Conservation (phyloP, 2,329 filamentous ascomycete species). For the Pestalotiopsis fici region DNA sequence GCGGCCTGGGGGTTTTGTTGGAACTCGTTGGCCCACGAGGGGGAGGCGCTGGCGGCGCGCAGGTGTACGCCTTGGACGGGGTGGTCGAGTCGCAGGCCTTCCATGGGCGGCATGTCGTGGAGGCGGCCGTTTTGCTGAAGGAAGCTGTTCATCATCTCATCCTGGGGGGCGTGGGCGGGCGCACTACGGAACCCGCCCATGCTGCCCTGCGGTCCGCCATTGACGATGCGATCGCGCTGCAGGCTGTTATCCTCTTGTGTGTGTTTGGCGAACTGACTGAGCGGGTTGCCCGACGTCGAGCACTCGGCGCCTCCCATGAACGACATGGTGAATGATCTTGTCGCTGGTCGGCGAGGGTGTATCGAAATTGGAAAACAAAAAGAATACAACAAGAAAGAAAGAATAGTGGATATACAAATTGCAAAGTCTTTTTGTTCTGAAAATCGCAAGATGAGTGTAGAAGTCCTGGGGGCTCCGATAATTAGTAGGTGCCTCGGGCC, state of each 20-base stretch:
- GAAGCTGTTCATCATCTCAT: conserved; percentile 57
- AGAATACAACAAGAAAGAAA: background rate
- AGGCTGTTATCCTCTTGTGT: conserved; percentile 94
- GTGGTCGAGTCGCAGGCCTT: conserved; percentile 46
- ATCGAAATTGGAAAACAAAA: background rate
- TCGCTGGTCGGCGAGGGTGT: background rate
- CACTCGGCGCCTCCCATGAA: conserved; percentile 91
- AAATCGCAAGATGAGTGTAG: background rate
- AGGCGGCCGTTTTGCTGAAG: conserved; percentile 72
- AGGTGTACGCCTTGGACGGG: conserved; percentile 52
- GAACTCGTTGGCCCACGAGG: conserved; percentile 56
- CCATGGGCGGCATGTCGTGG: conserved; percentile 55
- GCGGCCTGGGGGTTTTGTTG: conserved; percentile 54
- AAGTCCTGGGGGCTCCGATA: background rate
- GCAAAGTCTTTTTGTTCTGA: background rate
- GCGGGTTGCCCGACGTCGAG: conserved; percentile 92
- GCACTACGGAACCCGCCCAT: conserved; percentile 78
- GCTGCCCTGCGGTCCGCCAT: conserved; percentile 68
- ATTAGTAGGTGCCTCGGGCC: background rate
- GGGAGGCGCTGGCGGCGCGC: conserved; percentile 54
- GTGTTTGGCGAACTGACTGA: conserved; percentile 97
- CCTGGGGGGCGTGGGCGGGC: conserved; percentile 68
- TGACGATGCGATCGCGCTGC: conserved; percentile 85
- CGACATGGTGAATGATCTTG: conserved; percentile 65
- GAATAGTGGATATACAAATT: background rate